These are phyloP conservation scores for Cyathus striatus DNA, from an alignment of 768 basidiomycete species.

Conservation along the genomic window DNA sequence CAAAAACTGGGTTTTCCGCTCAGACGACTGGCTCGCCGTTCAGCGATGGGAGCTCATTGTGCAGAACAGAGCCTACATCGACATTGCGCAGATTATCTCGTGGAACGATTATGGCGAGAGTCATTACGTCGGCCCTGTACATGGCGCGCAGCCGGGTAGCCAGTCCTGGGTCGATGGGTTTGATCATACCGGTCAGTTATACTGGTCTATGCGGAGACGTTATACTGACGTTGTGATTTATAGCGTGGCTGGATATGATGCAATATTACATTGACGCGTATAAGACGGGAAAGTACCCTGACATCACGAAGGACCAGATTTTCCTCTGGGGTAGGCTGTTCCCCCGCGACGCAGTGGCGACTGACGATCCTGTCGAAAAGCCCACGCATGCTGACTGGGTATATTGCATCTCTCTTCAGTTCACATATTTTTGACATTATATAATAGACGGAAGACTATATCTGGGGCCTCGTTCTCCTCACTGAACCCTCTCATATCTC, in stretches of 20 bases:
- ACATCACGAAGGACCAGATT: conserved; percentile 42
- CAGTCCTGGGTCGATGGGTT: conserved; percentile 59
- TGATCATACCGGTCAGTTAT: conserved; percentile 29
- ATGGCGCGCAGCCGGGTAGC: conserved; percentile 57
- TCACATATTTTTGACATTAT: background rate
- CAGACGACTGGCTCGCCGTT: conserved; percentile 54
- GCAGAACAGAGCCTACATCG: conserved; percentile 31
- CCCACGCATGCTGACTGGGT: conserved; percentile 45
- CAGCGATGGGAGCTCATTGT: conserved; percentile 56
- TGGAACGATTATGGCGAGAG: conserved; percentile 75
- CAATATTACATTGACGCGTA: conserved; percentile 49
- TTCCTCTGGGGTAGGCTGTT: conserved; percentile 54
- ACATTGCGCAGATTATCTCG: conserved; percentile 47
- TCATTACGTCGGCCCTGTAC: conserved; percentile 69
- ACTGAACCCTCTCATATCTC: conserved; percentile 36
- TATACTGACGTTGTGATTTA: background rate
- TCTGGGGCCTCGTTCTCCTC: conserved; percentile 53
- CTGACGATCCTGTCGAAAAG: conserved; percentile 34
- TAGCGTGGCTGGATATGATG: conserved; percentile 49
- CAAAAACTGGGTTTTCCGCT: conserved; percentile 56
- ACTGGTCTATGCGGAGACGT: background rate
- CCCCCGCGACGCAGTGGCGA: conserved; percentile 30
- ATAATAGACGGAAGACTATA: conserved; percentile 43
- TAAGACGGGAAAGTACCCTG: conserved; percentile 52
- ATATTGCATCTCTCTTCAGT: conserved; percentile 10